Base-by-base conservation (phyloP, 1,139 yeast genomes). In the Arxiozyma slooffiae region DNA sequence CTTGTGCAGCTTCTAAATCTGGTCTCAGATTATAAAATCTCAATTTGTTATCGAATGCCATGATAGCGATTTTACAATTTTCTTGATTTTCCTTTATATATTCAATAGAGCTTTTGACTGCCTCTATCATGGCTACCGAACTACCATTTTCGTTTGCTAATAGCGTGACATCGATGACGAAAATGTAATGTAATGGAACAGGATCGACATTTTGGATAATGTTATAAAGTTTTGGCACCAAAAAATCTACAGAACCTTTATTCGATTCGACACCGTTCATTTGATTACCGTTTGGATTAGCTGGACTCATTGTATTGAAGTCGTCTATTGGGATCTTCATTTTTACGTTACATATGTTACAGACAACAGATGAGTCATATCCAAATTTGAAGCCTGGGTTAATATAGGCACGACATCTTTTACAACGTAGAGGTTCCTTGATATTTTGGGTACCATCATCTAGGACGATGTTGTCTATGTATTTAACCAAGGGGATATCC, bases 291-390 rank as follows among this genome's bases (percentile, higher is more conserved):
- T 90, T 72, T 48, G 76, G 76, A 4, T 82, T 81, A 23, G 75
- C 68, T 2, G 73, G 71, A 60, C 84, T 89, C 9, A 84, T 68
- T 48, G 85, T 80, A 41, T 87, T 76, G 37, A 71, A 66, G 60
- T 89, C 88, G 45, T 83, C 89, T 8, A 69, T 67, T 0, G 96
- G 88, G 9, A 85, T 81, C 7, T 73, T 72, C 61, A 84, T 85
- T 51, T 88, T 78, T 59, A 85, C 86, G 55, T 81, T 83, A 70
- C 99, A 92, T 62, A 92, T 79, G 67, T 92, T 92, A 72, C 99
- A 92, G 24, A 80, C 75, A 67, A 87, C 85, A 54, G 72, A 74
- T 44, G 82, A 79, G 42, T 82, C 82, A 48, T 76, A 77, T 9
- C 80, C 75, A 58, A 84, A 82, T 58, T 81, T 71, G 82, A 86